These are phyloP conservation scores for Sarcodon sp. DNA, from an alignment of 768 basidiomycete genomes.

Conservation along the genomic window DNA sequence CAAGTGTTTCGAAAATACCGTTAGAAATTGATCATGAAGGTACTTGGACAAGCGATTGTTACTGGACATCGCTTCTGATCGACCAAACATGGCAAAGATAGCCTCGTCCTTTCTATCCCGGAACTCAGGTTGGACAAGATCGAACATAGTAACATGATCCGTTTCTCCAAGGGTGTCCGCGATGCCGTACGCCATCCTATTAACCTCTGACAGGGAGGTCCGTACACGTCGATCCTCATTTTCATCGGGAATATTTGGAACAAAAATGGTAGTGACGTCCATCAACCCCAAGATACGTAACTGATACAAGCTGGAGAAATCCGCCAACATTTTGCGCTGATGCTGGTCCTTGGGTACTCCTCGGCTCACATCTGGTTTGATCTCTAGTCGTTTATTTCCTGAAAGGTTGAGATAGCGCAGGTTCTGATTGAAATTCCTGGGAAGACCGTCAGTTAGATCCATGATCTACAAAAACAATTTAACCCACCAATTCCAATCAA, in stretches of 20 bases:
- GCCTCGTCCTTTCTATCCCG: constrained; percentile 66
- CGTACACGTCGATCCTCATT: constrained; percentile 84
- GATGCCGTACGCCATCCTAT: constrained; percentile 92
- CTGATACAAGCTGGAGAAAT: constrained; percentile 78
- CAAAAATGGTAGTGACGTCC: constrained; percentile 72
- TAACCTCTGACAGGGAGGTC: constrained; percentile 80
- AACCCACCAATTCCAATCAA: constrained; percentile 96
- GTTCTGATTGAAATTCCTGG: constrained; percentile 92
- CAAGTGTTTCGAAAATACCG: constrained; percentile 49
- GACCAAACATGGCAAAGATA: constrained; percentile 94
- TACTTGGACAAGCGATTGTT: constrained; percentile 71
- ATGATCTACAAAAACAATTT: constrained; percentile 1
- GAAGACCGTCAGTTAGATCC: background rate
- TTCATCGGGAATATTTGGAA: constrained; percentile 67
- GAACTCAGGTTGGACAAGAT: constrained; percentile 84
- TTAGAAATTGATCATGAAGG: constrained; percentile 69
- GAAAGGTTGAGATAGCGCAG: constrained; percentile 93
- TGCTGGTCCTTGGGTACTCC: constrained; percentile 13
- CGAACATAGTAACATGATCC: constrained; percentile 79
- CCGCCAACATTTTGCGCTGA: constrained; percentile 43
- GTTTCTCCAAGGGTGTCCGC: constrained; percentile 80
- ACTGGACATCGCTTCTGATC: constrained; percentile 41
- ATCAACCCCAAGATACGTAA: constrained; percentile 91
- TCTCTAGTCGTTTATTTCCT: constrained; percentile 92
- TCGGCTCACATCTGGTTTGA: constrained; percentile 56